phyloP scores from a whole-genome alignment of 2,329 filamentous ascomycete species.

The Fusarium austroafricanum region DNA sequence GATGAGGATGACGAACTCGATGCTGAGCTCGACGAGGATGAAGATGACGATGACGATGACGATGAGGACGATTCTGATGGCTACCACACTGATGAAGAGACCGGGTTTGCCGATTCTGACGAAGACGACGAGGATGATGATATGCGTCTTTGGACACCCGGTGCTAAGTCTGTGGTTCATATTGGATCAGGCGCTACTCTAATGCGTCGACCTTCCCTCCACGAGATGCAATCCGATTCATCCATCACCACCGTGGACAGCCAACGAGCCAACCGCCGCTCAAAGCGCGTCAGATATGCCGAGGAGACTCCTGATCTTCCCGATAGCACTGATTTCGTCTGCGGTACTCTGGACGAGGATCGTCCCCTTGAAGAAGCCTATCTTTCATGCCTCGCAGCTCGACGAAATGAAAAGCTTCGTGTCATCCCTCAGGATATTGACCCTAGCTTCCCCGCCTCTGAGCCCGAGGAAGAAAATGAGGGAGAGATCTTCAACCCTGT shows the following conservation, averaged over 20 bases:
- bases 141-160: conserved; percentile 66
- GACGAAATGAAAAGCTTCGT: conserved; percentile 83
- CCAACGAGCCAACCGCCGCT: conserved; percentile 47
- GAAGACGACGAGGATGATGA: conserved; percentile 76
- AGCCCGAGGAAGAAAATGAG: conserved; percentile 87
- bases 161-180: conserved; percentile 54
- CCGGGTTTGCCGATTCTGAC: conserved; percentile 75
- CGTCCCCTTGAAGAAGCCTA: conserved; percentile 94
- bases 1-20: conserved; percentile 64
- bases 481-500: conserved; percentile 71
- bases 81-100: conserved; percentile 79
- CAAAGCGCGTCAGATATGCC: conserved; percentile 46
- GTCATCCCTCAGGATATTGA: conserved; percentile 96
- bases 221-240: conserved; percentile 68
- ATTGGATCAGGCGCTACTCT: conserved; percentile 51
- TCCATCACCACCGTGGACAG: conserved; percentile 65
- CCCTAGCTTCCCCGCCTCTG: conserved; percentile 94
- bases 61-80: conserved; percentile 73
- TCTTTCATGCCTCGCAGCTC: conserved; percentile 83
- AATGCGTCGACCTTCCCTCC: conserved; percentile 53
- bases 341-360: conserved; percentile 95
- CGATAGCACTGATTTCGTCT: conserved; percentile 99
- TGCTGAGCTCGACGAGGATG: conserved; percentile 61
- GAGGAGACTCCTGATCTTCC: conserved; percentile 82
- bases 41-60: conserved; percentile 60